Evolutionary conservation across 805 yeast species (phyloP).

Genomic region (Phaffomyces thermotolerans): DNA sequence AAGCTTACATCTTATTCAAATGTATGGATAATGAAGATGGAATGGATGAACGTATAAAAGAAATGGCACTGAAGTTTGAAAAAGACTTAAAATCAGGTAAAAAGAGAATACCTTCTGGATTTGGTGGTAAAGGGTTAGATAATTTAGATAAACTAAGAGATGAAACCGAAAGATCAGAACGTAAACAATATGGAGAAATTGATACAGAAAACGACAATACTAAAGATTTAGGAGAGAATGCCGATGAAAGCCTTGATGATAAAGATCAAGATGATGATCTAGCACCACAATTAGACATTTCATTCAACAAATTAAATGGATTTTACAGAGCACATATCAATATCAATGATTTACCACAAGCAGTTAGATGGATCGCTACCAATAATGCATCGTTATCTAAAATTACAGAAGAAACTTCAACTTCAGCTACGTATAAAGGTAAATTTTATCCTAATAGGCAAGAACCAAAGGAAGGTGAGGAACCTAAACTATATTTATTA

Average conservation of each 20-base stretch:
- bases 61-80: slow-evolving; percentile 48
- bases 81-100: slow-evolving; percentile 61
- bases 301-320: slow-evolving; percentile 44
- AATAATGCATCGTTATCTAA: slow-evolving; percentile 55
- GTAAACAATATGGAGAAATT: slow-evolving; percentile 41
- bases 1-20: slow-evolving; percentile 48
- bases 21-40: slow-evolving; percentile 40
- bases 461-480: slow-evolving; percentile 47
- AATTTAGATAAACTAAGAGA: slow-evolving; percentile 60
- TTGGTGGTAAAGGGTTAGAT: slow-evolving; percentile 89
- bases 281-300: slow-evolving; percentile 30
- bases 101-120: slow-evolving; percentile 63
- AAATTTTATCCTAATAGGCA: slow-evolving; percentile 59
- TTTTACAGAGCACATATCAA: slow-evolving; percentile 61
- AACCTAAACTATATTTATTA: slow-evolving; percentile 67
- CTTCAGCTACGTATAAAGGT: slow-evolving; percentile 80
- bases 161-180: slow-evolving; percentile 41
- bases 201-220: slow-evolving; percentile 11
- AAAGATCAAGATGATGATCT: slow-evolving; percentile 13
- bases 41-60: slow-evolving; percentile 43
- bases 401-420: slow-evolving; percentile 62
- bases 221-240: slow-evolving; percentile 3
- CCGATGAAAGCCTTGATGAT: slow-evolving; percentile 23
- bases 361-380: slow-evolving; percentile 71
- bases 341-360: slow-evolving; percentile 81